Percentiles rank a stretch among this genome's conserved stretches.
Evolutionary conservation across 139 green algal genomes (phyloP).

Genomic region (Micractinium sp.): DNA sequence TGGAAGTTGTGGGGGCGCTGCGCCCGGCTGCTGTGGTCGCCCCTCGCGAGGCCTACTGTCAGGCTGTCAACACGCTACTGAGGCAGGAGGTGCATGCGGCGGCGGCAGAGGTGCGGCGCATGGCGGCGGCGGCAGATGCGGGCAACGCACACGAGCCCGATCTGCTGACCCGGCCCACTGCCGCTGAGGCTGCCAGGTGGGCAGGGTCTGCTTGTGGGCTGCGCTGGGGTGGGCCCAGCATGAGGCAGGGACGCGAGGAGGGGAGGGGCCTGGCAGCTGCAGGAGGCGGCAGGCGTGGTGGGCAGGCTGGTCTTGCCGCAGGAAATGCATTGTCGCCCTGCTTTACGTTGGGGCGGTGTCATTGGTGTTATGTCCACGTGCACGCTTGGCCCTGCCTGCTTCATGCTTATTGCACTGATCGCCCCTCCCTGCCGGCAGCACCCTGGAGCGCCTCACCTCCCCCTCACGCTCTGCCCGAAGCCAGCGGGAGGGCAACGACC

Average conservation of each 20-base stretch:
- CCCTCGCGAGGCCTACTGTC: constrained; percentile 46
- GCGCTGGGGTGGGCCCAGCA: background rate
- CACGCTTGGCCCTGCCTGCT: background rate
- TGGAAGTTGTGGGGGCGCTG: constrained; percentile 50
- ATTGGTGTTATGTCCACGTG: background rate
- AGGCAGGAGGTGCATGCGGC: constrained; percentile 39
- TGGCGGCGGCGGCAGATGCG: constrained; percentile 16
- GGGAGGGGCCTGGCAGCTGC: background rate
- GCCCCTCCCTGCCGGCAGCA: background rate
- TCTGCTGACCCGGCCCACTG: background rate
- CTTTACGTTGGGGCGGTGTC: background rate
- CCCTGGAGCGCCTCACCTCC: background rate
- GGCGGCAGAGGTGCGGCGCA: constrained; percentile 11
- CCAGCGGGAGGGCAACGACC: background rate
- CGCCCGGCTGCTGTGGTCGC: constrained; percentile 31
- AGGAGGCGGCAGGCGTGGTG: too few relatives aligned
- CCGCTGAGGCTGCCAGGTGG: background rate
- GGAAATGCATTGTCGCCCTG: too few relatives aligned
- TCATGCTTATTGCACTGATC: too few relatives aligned
- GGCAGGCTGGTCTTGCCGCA: too few relatives aligned
- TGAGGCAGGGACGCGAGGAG: background rate
- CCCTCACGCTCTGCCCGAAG: background rate
- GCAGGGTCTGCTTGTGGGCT: background rate
- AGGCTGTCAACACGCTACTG: constrained; percentile 48
- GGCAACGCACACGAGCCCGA: constrained; percentile 12